Percentiles rank a stretch among this genome's conserved stretches.
phyloP scores from a whole-genome alignment of 2,329 filamentous ascomycete species.

The Colletotrichum theobromicola region DNA sequence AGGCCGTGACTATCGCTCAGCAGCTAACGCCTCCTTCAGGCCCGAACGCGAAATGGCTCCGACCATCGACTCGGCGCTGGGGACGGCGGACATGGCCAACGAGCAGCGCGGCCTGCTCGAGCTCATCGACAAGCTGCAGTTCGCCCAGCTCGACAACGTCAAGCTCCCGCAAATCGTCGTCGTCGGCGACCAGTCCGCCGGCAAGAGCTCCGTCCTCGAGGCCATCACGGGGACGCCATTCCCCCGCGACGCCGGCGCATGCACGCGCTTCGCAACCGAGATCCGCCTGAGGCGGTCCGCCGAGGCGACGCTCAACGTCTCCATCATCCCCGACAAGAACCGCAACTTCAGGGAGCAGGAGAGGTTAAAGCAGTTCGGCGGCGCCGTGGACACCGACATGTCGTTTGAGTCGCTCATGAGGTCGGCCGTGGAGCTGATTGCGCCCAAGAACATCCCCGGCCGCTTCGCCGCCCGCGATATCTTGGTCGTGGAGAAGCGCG shows the following conservation, averaged over 20 bases:
- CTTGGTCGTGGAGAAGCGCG: constrained; percentile 63
- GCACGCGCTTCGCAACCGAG: constrained; percentile 67
- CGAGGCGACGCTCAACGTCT: constrained; percentile 50
- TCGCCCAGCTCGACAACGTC: constrained; percentile 56
- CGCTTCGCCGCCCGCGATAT: constrained; percentile 58
- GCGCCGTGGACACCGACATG: constrained; percentile 46
- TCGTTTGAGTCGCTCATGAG: constrained; percentile 57
- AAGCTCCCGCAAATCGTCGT: constrained; percentile 67
- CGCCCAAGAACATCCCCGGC: constrained; percentile 53
- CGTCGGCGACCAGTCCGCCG: constrained; percentile 68
- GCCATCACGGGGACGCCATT: constrained; percentile 68
- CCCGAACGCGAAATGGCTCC: constrained; percentile 35
- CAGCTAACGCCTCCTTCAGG: constrained; percentile 17
- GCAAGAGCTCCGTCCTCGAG: constrained; percentile 68
- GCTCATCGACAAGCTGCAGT: constrained; percentile 60
- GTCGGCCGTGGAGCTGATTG: constrained; percentile 55
- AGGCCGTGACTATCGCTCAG: constrained; percentile 6
- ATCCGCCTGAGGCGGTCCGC: constrained; percentile 57
- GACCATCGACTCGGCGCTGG: constrained; percentile 53
- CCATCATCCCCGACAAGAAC: constrained; percentile 60
- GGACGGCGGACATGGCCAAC: constrained; percentile 53
- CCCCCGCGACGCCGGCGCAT: constrained; percentile 63
- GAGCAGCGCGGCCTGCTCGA: constrained; percentile 64
- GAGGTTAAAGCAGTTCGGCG: constrained; percentile 52
- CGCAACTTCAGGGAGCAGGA: constrained; percentile 52